phyloP scores from a whole-genome alignment of 345 rosid species.

The Lumnitzera racemosa region DNA sequence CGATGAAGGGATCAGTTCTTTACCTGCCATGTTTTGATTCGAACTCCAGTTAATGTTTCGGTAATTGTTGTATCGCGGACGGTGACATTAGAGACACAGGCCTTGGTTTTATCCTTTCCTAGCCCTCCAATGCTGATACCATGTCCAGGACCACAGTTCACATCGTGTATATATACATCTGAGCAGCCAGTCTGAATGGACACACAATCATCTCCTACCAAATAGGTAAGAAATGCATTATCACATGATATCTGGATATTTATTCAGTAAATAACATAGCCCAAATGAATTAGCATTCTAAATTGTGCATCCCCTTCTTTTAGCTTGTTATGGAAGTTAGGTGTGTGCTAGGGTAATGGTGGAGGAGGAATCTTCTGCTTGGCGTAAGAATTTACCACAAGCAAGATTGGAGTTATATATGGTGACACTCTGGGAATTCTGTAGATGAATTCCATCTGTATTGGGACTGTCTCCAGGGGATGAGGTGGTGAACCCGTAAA shows the following conservation, averaged over 20 bases:
- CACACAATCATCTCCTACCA: slow-evolving; percentile 82
- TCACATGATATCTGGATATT: slow-evolving; percentile 36
- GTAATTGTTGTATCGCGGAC: slow-evolving; percentile 58
- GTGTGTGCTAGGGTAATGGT: not conserved
- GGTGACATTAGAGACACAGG: slow-evolving; percentile 78
- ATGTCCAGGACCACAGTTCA: slow-evolving; percentile 90
- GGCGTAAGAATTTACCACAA: slow-evolving; percentile 46
- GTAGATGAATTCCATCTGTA: slow-evolving; percentile 87
- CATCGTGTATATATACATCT: slow-evolving; percentile 51
- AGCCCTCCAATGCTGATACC: slow-evolving; percentile 93
- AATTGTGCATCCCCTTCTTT: too few species aligned
- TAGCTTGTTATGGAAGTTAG: too few species aligned
- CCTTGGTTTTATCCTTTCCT: slow-evolving; percentile 60
- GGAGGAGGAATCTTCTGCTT: not conserved
- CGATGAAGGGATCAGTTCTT: slow-evolving; percentile 1
- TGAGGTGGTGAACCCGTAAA: slow-evolving; percentile 43
- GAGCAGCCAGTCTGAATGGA: slow-evolving; percentile 90
- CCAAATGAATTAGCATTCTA: not conserved
- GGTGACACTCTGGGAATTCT: slow-evolving; percentile 59
- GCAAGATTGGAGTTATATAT: slow-evolving; percentile 51
- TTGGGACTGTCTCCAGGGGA: slow-evolving; percentile 78
- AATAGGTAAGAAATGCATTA: slow-evolving; percentile 9
- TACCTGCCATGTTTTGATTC: slow-evolving; percentile 98
- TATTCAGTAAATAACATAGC: slow-evolving; percentile 45
- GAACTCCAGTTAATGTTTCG: slow-evolving; percentile 56